Evolutionary conservation across 2,329 filamentous ascomycete genomes (phyloP).

Genomic region (Septoria linicola): DNA sequence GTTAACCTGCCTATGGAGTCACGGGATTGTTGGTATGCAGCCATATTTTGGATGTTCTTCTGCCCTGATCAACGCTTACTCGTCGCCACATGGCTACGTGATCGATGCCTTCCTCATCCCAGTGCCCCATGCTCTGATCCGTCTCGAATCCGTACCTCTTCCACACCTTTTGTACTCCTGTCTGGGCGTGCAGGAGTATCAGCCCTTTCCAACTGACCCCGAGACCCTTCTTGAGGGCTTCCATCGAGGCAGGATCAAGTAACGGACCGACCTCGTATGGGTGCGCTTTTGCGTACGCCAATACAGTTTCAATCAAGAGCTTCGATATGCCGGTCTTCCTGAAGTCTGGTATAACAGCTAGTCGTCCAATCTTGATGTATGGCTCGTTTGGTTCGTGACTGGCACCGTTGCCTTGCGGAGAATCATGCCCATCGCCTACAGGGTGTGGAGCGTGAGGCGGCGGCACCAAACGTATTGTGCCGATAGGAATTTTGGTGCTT

Average conservation of each 20-base stretch:
- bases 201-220: slow-evolving; percentile 67
- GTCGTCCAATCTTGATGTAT: slow-evolving; percentile 77
- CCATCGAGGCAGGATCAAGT: slow-evolving; percentile 32
- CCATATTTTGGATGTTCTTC: slow-evolving; percentile 31
- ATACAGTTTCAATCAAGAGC: slow-evolving; percentile 64
- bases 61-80: slow-evolving; percentile 37
- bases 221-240: slow-evolving; percentile 38
- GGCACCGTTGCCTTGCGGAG: slow-evolving; percentile 19
- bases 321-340: slow-evolving; percentile 58
- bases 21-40: slow-evolving; percentile 15
- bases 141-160: slow-evolving; percentile 68
- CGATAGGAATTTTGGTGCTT: slow-evolving; percentile 59
- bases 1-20: slow-evolving; percentile 3
- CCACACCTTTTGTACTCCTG: slow-evolving; percentile 64
- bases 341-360: slow-evolving; percentile 62
- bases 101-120: slow-evolving; percentile 80
- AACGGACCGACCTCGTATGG: slow-evolving; percentile 47
- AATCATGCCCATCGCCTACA: slow-evolving; percentile 31
- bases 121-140: slow-evolving; percentile 71
- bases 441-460: slow-evolving; percentile 61
- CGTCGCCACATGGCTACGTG: slow-evolving; percentile 81
- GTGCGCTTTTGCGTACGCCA: slow-evolving; percentile 67
- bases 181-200: slow-evolving; percentile 77
- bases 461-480: slow-evolving; percentile 76
- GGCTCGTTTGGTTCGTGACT: slow-evolving; percentile 61